Percentiles rank a stretch among this genome's conserved stretches.
These are phyloP conservation scores for Phialophora expanda DNA, from an alignment of 2,329 filamentous ascomycete genomes.

Conservation along the genomic window DNA sequence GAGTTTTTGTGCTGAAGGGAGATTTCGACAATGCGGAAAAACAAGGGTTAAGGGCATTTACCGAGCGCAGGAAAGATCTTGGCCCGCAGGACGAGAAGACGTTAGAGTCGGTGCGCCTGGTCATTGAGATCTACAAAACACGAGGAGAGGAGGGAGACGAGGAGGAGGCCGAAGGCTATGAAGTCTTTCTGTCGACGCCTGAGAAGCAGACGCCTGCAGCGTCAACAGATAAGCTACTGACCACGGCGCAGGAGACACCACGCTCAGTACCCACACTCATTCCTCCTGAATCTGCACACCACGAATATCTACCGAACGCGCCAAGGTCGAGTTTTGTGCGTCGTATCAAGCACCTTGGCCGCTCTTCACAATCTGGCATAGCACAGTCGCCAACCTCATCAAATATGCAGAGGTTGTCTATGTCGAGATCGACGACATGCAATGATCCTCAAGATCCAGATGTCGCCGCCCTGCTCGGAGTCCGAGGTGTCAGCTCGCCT, in stretches of 20 bases:
- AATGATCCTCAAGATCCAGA: conserved; percentile 24
- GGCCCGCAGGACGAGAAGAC: conserved; percentile 35
- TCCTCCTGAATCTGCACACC: conserved; percentile 8
- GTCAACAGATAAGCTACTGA: conserved; percentile 11
- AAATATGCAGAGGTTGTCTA: conserved; percentile 22
- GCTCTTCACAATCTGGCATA: conserved; percentile 23
- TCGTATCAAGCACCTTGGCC: conserved; percentile 23
- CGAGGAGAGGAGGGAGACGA: conserved; percentile 34
- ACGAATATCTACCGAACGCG: neutral
- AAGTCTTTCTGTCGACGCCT: conserved; percentile 32
- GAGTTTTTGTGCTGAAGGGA: conserved; percentile 30
- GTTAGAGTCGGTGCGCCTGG: conserved; percentile 33
- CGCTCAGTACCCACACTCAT: conserved; percentile 9
- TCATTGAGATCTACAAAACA: conserved; percentile 36
- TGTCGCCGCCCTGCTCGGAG: neutral
- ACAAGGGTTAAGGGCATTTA: conserved; percentile 35
- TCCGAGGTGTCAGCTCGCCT: conserved; percentile 27
- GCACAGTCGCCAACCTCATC: conserved; percentile 12
- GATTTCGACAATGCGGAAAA: conserved; percentile 35
- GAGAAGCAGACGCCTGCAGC: conserved; percentile 10
- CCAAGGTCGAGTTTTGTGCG: conserved; percentile 21
- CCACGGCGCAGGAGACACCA: neutral
- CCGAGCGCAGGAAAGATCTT: conserved; percentile 32
- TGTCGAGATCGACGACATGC: conserved; percentile 20
- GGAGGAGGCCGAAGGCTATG: conserved; percentile 35